Conservation (phyloP, 1,284 basidiomycete species). For the Austroboletus novae-zelandiae region DNA sequence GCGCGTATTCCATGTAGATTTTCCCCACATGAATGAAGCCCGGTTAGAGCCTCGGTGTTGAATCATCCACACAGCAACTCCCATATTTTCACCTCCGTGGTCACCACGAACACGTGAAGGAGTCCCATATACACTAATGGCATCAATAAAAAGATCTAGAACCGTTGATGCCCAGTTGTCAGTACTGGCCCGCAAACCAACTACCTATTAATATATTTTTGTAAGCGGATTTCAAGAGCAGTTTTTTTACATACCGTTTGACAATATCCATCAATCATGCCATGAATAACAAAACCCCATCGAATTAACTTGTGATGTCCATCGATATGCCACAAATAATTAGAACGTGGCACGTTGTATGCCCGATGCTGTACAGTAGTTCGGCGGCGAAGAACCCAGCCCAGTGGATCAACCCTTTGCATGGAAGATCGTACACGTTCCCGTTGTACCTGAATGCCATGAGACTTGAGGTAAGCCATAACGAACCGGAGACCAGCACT, state of each 20-base stretch:
- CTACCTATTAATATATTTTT: background rate
- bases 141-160: constrained; percentile 2
- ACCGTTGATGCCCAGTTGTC: constrained; percentile 7
- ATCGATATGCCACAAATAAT: constrained; percentile 42
- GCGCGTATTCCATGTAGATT: background rate
- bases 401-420: constrained; percentile 16
- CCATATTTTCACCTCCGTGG: constrained; percentile 28
- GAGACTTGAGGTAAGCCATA: background rate
- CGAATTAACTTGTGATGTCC: constrained; percentile 49
- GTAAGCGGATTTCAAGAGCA: too few relatives aligned
- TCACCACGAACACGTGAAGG: constrained; percentile 1
- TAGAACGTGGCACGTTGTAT: constrained; percentile 1
- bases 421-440: background rate
- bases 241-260: constrained; percentile 7
- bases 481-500: constrained; percentile 6
- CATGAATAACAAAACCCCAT: constrained; percentile 53
- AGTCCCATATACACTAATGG: background rate
- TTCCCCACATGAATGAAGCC: background rate
- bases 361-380: constrained; percentile 10
- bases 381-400: constrained; percentile 18
- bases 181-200: background rate
- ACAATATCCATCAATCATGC: constrained; percentile 32
- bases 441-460: constrained; percentile 1
- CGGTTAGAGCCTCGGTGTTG: constrained; percentile 16
- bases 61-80: constrained; percentile 23